Percentiles rank a stretch among this genome's conserved stretches.
These are phyloP conservation scores for Globisporangium acanthophoron DNA, from an alignment of 352 stramenopile species.

Conservation along the genomic window DNA sequence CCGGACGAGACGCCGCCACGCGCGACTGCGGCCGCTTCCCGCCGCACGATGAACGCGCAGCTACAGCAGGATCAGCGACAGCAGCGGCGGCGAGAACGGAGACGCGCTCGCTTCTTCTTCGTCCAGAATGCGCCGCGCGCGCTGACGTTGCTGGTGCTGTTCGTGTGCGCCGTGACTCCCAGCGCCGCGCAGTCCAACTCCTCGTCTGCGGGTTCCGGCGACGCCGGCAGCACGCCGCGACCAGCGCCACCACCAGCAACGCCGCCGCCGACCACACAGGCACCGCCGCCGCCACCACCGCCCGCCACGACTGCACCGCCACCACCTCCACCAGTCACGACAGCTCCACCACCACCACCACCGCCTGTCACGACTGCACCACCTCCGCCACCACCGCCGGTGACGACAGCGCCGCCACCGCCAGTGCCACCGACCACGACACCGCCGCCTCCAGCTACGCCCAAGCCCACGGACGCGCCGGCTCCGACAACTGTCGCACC, in stretches of 20 bases:
- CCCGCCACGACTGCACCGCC: constrained; percentile 1
- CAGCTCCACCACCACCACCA: background rate
- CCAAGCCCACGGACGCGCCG: constrained; percentile 9
- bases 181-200: background rate
- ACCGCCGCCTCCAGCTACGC: background rate
- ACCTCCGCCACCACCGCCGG: background rate
- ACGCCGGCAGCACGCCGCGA: background rate
- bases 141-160: background rate
- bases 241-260: constrained; percentile 7
- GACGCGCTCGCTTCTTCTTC: background rate
- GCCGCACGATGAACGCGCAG: background rate
- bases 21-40: background rate
- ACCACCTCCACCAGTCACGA: constrained; percentile 8
- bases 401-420: constrained; percentile 10
- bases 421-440: constrained; percentile 9
- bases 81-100: background rate
- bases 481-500: constrained; percentile 14
- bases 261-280: background rate
- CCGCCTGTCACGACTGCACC: constrained; percentile 9
- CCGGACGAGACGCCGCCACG: background rate
- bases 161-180: background rate
- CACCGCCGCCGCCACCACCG: background rate
- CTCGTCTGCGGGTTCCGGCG: background rate
- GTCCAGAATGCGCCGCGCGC: background rate
- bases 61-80: background rate